Percentiles rank a stretch among this genome's conserved stretches.
These are phyloP conservation scores for Solanum lignicaule DNA, from an alignment of 257 asterid species.

Conservation along the genomic window DNA sequence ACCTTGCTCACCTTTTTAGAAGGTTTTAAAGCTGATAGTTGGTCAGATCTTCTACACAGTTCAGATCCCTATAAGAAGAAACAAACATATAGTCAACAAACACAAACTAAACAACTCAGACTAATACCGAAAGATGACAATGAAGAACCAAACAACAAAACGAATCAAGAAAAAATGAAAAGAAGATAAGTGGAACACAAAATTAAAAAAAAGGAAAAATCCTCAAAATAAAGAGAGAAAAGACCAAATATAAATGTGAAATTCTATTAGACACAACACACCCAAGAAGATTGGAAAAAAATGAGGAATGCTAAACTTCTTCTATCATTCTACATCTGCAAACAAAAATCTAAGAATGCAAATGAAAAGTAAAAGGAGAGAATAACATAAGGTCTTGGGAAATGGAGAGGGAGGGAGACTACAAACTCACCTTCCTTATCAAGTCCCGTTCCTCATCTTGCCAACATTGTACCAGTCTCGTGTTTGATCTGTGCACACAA, in stretches of 20 bases:
- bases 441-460: slow-evolving; percentile 12
- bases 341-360: background rate
- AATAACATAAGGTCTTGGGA: background rate
- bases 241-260: background rate
- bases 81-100: background rate
- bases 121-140: background rate
- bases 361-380: background rate
- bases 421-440: slow-evolving; percentile 23
- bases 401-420: background rate
- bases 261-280: background rate
- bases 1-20: slow-evolving; percentile 2
- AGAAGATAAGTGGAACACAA: background rate
- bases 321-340: background rate
- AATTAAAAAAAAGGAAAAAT: background rate
- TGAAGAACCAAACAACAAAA: background rate
- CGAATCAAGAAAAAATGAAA: background rate
- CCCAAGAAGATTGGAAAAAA: background rate
- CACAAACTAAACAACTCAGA: background rate
- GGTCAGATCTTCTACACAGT: background rate
- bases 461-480: slow-evolving; percentile 25
- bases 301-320: background rate
- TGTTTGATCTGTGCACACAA: slow-evolving; percentile 15
- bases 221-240: background rate
- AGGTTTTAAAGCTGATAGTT: background rate
- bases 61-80: slow-evolving; percentile 3